These are phyloP conservation scores for Saccharomycopsis phalli DNA, from an alignment of 1,139 yeast genomes.

Conservation along the genomic window DNA sequence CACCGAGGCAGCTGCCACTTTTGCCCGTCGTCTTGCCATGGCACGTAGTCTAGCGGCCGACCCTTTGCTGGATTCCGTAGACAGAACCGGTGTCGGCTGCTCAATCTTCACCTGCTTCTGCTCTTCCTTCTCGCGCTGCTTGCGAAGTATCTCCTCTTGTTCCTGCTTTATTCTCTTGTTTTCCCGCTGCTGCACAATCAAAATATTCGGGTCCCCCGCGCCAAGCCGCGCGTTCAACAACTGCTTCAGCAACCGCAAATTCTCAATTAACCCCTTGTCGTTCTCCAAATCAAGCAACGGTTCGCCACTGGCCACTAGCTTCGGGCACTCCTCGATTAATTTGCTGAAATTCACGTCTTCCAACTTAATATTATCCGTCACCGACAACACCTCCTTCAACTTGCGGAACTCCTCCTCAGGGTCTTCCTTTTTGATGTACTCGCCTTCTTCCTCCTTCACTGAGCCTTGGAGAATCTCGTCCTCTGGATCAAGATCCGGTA, in stretches of 20 bases:
- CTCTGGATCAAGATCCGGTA: slow-evolving; percentile 20
- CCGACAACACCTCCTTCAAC: slow-evolving; percentile 11
- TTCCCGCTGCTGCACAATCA: slow-evolving; percentile 24
- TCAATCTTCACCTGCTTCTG: slow-evolving; percentile 9
- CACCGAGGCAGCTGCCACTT: slow-evolving; percentile 57
- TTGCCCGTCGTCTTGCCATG: slow-evolving; percentile 88
- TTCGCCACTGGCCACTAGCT: slow-evolving; percentile 19
- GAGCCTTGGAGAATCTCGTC: slow-evolving; percentile 27
- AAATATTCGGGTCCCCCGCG: slow-evolving; percentile 26
- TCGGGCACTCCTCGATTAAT: slow-evolving; percentile 17
- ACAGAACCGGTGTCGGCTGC: slow-evolving; percentile 21
- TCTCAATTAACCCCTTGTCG: slow-evolving; percentile 23
- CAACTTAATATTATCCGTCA: slow-evolving; percentile 18
- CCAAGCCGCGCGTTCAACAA: slow-evolving; percentile 34
- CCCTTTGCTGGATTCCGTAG: slow-evolving; percentile 21
- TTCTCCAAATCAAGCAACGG: slow-evolving; percentile 17
- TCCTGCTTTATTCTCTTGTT: slow-evolving; percentile 26
- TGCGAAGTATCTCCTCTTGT: slow-evolving; percentile 3
- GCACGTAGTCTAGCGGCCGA: slow-evolving; percentile 71
- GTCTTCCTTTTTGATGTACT: slow-evolving; percentile 15
- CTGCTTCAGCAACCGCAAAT: slow-evolving; percentile 32
- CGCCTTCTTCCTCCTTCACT: slow-evolving; percentile 22
- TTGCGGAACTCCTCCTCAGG: slow-evolving; percentile 16
- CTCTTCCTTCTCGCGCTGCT: slow-evolving; percentile 10
- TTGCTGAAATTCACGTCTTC: slow-evolving; percentile 30